Evolutionary conservation across 768 basidiomycete genomes (phyloP).

Genomic region (Paxillus ammoniavirescens): DNA sequence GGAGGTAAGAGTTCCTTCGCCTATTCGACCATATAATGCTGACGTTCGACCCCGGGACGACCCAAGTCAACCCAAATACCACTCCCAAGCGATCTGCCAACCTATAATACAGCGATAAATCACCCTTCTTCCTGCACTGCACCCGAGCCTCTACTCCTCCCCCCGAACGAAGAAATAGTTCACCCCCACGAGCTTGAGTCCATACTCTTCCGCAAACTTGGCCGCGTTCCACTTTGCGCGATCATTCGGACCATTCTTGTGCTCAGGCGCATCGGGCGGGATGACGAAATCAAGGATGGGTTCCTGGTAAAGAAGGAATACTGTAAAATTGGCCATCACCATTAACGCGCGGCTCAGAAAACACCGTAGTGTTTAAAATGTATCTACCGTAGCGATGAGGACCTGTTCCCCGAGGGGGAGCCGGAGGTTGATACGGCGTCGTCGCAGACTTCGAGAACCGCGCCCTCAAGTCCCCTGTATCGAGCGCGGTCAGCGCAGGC

Average conservation of each 20-base stretch:
- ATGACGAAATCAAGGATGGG: slow-evolving; percentile 42
- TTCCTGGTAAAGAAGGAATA: slow-evolving; percentile 62
- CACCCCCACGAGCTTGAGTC: slow-evolving; percentile 55
- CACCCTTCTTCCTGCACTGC: too few species aligned
- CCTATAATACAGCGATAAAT: too few species aligned
- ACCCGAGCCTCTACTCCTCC: slow-evolving; percentile 7
- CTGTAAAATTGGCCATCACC: slow-evolving; percentile 21
- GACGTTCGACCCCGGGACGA: too few species aligned
- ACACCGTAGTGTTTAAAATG: not conserved
- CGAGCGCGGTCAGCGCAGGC: slow-evolving; percentile 28
- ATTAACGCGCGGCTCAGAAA: not conserved
- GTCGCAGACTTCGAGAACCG: slow-evolving; percentile 44
- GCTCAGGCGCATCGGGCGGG: slow-evolving; percentile 45
- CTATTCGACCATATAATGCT: too few species aligned
- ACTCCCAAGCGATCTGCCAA: too few species aligned
- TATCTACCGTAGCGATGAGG: slow-evolving; percentile 56
- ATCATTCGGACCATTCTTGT: slow-evolving; percentile 41
- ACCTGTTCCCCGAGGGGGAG: slow-evolving; percentile 52
- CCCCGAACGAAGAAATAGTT: slow-evolving; percentile 51
- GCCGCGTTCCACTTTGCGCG: slow-evolving; percentile 56
- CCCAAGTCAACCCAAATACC: too few species aligned
- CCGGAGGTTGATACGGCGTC: slow-evolving; percentile 58
- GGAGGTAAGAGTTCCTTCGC: too few species aligned
- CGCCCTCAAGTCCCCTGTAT: slow-evolving; percentile 34
- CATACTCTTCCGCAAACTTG: slow-evolving; percentile 49